Base-by-base conservation (phyloP, 1,284 basidiomycete species). In the Thecaphora frezii region DNA sequence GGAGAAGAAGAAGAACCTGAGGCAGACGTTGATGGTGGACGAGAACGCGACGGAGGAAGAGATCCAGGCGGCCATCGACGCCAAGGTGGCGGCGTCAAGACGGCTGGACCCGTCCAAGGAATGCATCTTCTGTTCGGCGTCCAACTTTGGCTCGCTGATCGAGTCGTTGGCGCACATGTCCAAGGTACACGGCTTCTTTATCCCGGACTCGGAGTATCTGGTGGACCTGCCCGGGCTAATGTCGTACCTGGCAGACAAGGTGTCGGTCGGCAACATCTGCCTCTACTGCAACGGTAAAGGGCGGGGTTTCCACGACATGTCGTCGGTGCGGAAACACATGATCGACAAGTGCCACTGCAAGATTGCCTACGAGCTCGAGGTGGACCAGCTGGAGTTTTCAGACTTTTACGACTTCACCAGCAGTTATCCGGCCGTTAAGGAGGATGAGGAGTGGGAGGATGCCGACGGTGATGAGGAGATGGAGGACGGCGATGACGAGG, bases 371-470 rank as follows among this genome's bases (percentile, higher is more conserved):
- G 89, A 92, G 51, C 82, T 84, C 1, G 87, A 90, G 68, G 80
- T 83, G 41, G 91, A 97, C 72, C 85, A 87, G 44, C 84, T 94
- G 44, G 93, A 97, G 74, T 71, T 96, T 7, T 89, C 92, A 0
- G 94, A 97, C 71, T 97, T 85, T 78, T 99, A 97, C 81, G 91
- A 97, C 80, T 98, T 94, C 79, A 85, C 86, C 0, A 81, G 84
- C 1, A 90, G 88, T 19, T 93, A 93, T 74, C 88, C 88, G 0
- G 79, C 46, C 36, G 79, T 78, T 58, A 47, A 79, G 58, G 66
- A 75, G 46, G 67, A 71, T 52, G 80, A 76, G 33, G 59, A 65
- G 69, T 74, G 30, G 58, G 64, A 53, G 54, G 65, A 44, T 54
- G 58, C 28, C 5, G 63, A 57, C 1, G 66, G 60, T 5, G 67